Percentiles rank a stretch among this genome's conserved stretches.
These are phyloP conservation scores for Fraxinus paxiana DNA, from an alignment of 305 asterid species.

Conservation along the genomic window DNA sequence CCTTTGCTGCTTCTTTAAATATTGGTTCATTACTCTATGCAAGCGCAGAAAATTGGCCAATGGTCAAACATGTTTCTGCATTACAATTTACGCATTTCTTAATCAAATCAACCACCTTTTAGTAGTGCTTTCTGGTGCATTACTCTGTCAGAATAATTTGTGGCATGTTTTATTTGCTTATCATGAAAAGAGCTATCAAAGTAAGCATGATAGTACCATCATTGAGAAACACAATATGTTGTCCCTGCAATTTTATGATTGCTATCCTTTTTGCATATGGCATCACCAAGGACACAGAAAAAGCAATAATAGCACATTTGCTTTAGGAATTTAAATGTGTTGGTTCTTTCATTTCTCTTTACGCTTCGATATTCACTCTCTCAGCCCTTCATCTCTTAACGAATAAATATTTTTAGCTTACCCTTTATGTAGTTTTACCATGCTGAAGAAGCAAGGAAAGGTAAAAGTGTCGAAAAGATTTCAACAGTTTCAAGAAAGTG, in stretches of 20 bases:
- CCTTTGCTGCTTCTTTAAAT: background rate
- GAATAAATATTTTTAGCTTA: background rate
- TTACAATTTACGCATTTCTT: background rate
- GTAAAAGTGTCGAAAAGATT: conserved; percentile 48
- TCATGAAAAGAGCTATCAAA: background rate
- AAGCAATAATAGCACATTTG: background rate
- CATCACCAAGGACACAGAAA: background rate
- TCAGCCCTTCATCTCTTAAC: background rate
- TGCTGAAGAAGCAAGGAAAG: conserved; percentile 70
- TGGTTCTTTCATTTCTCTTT: background rate
- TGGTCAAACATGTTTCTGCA: background rate
- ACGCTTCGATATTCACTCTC: background rate
- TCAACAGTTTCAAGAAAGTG: conserved; percentile 68
- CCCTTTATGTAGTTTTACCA: conserved; percentile 3
- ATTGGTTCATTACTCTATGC: background rate
- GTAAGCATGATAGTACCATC: background rate
- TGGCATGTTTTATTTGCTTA: background rate
- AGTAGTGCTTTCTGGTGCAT: background rate
- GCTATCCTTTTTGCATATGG: conserved; percentile 14
- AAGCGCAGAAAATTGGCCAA: background rate
- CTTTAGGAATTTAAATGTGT: background rate
- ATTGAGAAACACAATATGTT: background rate
- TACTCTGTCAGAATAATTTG: background rate
- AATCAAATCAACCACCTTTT: background rate
- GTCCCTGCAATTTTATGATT: background rate